Base-by-base conservation (phyloP, 2,329 filamentous ascomycete genomes). In the Sordariomycetes sp. region DNA sequence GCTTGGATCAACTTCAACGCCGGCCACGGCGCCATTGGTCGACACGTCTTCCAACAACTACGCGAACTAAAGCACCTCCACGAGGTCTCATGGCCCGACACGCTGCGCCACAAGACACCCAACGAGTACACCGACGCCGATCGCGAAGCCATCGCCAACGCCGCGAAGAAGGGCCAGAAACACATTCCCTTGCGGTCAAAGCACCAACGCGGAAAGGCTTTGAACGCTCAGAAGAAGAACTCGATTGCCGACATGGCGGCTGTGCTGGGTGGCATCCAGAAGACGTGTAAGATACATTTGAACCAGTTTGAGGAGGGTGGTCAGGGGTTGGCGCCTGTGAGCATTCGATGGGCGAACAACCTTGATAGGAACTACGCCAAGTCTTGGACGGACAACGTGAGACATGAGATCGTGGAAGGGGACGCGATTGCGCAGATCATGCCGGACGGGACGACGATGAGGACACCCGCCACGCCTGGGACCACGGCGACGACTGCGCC, bases 1-100 rank as follows among this genome's bases (percentile, higher is more conserved):
- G 75, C 75, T 33, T 57, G 68, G 41, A 71, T 82, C 40, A 59
- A 68, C 47, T 76, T 83, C 50, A 66, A 67, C 28, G 39, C 55
- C 29, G 70, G 68, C 28, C 56, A 62, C 25, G 70, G 68, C 38
- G 50, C 58, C 18, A 59, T 77, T 11, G 78, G 79, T 17, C 70
- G 70, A 20, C 71, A 65, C 33, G 71, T 74, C 29, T 81, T 64
- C 55, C 72, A 76, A 46, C 75, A 72, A 50, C 64, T 82, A 45
- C 75, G 75, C 45, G 78, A 83, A 59, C 70, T 79, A 54, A 69
- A 73, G 46, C 61, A 61, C 46, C 60, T 74, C 32, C 78, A 82
- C 61, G 72, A 79, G 54, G 66, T 79, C 20, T 60, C 67, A 26
- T 82, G 77, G 76, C 63, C 61, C 38, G 51, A 68, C 41, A 57